Evolutionary conservation across 2,329 filamentous ascomycete species (phyloP).

Genomic region (Scopulariopsis brevicaulis): DNA sequence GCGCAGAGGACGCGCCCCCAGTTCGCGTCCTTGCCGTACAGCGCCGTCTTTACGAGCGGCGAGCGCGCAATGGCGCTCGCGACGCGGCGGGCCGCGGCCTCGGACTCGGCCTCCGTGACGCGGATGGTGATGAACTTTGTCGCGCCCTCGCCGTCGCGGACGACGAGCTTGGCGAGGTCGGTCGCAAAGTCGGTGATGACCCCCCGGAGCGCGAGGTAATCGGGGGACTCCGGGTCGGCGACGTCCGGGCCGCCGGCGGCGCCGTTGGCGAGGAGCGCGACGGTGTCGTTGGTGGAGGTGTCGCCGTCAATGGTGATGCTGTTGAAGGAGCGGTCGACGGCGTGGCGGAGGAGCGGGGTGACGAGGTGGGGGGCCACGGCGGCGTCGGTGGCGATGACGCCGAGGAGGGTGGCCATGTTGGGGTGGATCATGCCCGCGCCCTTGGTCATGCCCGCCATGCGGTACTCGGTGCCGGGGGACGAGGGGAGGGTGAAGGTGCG

Average conservation of each 20-base stretch:
- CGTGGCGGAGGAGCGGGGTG: constrained; percentile 56
- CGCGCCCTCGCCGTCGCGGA: constrained; percentile 92
- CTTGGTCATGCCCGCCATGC: constrained; percentile 91
- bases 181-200: constrained; percentile 69
- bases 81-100: constrained; percentile 63
- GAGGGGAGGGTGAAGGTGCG: constrained; percentile 75
- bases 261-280: constrained; percentile 90
- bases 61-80: constrained; percentile 84
- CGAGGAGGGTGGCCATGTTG: constrained; percentile 94
- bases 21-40: constrained; percentile 96
- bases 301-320: constrained; percentile 95
- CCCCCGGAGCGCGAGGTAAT: constrained; percentile 59
- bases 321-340: constrained; percentile 84
- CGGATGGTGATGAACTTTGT: constrained; percentile 96
- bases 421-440: constrained; percentile 98
- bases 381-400: constrained; percentile 84
- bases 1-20: constrained; percentile 97
- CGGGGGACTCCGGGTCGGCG: constrained; percentile 36
- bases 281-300: constrained; percentile 94
- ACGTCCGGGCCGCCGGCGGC: constrained; percentile 67
- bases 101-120: constrained; percentile 60
- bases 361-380: constrained; percentile 61
- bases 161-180: constrained; percentile 82
- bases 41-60: constrained; percentile 89
- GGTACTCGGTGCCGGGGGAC: constrained; percentile 63